These are phyloP conservation scores for Hanseniaspora lindneri DNA, from an alignment of 805 yeast species.

Conservation along the genomic window DNA sequence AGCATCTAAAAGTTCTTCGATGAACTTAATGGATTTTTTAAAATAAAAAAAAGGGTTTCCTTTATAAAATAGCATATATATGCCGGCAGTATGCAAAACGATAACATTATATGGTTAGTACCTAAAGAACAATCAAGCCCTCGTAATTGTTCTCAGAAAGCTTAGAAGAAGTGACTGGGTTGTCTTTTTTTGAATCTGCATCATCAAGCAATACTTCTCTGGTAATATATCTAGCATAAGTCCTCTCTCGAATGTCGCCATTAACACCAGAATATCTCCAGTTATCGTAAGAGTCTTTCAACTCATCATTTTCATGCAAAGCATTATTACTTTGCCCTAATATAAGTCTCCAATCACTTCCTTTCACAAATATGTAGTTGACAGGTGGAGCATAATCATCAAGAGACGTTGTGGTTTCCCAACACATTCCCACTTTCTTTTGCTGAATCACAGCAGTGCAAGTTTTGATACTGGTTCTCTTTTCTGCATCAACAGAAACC, in stretches of 20 bases:
- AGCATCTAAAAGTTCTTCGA: neutral
- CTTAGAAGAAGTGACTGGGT: no score
- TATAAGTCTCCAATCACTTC: conserved; percentile 1
- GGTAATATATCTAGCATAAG: conserved; percentile 1
- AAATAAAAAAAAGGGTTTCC: no score
- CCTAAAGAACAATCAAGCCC: conserved; percentile 7
- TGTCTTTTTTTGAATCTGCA: neutral
- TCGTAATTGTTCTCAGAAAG: conserved; percentile 1
- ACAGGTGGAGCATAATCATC: conserved; percentile 13
- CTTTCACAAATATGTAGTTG: conserved; percentile 1
- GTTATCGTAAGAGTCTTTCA: neutral
- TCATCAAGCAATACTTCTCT: conserved; percentile 4
- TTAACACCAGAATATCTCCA: conserved; percentile 1
- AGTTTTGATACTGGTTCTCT: neutral
- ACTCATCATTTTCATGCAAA: neutral
- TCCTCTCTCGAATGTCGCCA: conserved; percentile 3
- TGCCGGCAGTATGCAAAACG: no score
- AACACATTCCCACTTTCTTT: conserved; percentile 1
- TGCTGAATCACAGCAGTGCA: conserved; percentile 10
- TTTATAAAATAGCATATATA: no score
- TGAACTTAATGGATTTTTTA: conserved; percentile 13
- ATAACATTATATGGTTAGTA: no score
- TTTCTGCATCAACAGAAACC: neutral
- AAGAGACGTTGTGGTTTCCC: conserved; percentile 3
- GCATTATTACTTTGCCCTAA: neutral